Evolutionary conservation across 1,284 basidiomycete species (phyloP).

Genomic region (Sanghuangporus weigelae): DNA sequence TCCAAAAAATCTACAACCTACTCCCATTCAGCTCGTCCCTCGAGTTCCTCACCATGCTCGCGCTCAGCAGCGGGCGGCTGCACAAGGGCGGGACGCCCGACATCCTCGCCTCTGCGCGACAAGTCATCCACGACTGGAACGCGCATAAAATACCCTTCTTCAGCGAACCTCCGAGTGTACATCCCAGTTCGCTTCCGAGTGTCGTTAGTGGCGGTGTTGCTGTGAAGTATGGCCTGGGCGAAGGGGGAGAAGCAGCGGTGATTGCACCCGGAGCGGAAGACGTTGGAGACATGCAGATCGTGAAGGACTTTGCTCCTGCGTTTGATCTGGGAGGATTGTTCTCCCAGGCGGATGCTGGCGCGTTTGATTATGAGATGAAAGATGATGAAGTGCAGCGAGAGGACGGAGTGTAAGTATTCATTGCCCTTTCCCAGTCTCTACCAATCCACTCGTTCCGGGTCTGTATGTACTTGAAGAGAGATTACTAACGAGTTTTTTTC

Average conservation of each 20-base stretch:
- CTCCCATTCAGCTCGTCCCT: constrained; percentile 60
- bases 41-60: constrained; percentile 90
- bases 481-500: constrained; percentile 21
- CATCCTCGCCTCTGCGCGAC: constrained; percentile 75
- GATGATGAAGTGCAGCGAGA: constrained; percentile 21
- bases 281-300: constrained; percentile 70
- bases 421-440: not conserved
- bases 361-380: constrained; percentile 43
- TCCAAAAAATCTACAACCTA: constrained; percentile 81
- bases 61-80: constrained; percentile 79
- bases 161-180: constrained; percentile 72
- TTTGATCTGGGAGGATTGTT: constrained; percentile 76
- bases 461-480: not conserved
- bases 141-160: constrained; percentile 92
- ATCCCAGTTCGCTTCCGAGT: constrained; percentile 69
- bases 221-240: constrained; percentile 6
- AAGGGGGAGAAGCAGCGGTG: constrained; percentile 23
- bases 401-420: constrained; percentile 45
- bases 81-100: constrained; percentile 94
- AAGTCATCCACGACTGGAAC: constrained; percentile 94
- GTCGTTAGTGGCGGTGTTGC: constrained; percentile 28
- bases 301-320: constrained; percentile 59
- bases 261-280: constrained; percentile 67
- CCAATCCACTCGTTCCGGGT: not conserved
- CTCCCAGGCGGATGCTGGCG: constrained; percentile 67